Evolutionary conservation across 2,329 filamentous ascomycete species (phyloP).

Genomic region (Tolypocladium ovalisporum): DNA sequence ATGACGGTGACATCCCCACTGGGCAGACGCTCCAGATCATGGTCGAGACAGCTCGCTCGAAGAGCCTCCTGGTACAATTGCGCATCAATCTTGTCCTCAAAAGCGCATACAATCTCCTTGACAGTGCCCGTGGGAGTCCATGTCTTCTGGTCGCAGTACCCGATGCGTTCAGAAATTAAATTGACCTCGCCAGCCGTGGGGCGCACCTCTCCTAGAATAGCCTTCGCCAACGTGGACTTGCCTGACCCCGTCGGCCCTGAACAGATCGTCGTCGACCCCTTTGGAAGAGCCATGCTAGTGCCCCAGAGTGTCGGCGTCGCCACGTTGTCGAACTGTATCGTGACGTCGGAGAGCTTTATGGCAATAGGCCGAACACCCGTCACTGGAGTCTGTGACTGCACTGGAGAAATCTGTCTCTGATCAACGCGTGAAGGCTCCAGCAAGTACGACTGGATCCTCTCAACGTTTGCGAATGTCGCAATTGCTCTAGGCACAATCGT

Average conservation of each 20-base stretch:
- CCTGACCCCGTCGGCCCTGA: not conserved
- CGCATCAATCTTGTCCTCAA: not conserved
- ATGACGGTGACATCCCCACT: not conserved
- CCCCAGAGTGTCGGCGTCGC: not conserved
- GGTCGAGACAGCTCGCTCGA: not conserved
- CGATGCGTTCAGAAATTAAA: not conserved
- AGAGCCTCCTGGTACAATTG: not conserved
- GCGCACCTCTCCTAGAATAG: not conserved
- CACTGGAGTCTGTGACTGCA: not conserved
- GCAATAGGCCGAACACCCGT: not conserved
- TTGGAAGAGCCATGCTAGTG: not conserved
- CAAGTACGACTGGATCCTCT: not conserved
- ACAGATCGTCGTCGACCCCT: not conserved
- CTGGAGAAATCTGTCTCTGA: not conserved
- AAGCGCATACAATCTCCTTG: not conserved
- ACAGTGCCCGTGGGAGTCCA: not conserved
- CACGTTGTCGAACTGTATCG: not conserved
- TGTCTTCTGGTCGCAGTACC: not conserved
- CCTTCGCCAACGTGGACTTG: not conserved
- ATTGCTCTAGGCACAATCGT: slow-evolving; percentile 4
- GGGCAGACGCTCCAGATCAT: not conserved
- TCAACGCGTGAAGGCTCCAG: not conserved
- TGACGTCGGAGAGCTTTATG: not conserved
- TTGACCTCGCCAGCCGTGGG: not conserved
- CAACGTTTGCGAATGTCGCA: not conserved